Evolutionary conservation across 2,329 filamentous ascomycete genomes (phyloP).

Genomic region (Phialophora tarda): DNA sequence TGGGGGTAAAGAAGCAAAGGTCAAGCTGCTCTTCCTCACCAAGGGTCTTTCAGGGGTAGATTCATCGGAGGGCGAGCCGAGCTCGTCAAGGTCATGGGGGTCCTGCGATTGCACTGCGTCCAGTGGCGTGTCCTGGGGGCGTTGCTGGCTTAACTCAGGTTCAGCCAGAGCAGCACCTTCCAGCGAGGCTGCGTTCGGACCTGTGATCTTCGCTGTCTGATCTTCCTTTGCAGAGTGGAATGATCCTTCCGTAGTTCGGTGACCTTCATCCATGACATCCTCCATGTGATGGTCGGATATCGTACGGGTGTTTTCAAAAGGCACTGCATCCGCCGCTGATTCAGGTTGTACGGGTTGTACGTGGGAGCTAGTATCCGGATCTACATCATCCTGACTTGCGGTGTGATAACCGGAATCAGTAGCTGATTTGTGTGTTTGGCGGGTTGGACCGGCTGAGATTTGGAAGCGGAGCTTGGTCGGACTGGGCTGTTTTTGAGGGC

Average conservation of each 20-base stretch:
- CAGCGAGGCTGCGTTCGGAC: constrained; percentile 29
- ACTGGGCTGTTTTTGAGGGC: constrained; percentile 44
- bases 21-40: constrained; percentile 91
- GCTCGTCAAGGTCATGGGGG: constrained; percentile 51
- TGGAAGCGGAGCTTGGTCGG: constrained; percentile 46
- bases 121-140: not conserved
- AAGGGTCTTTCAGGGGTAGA: constrained; percentile 64
- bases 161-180: constrained; percentile 43
- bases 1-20: constrained; percentile 89
- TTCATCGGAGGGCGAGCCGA: constrained; percentile 55
- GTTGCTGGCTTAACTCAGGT: constrained; percentile 33
- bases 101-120: constrained; percentile 42
- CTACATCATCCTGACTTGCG: constrained; percentile 50
- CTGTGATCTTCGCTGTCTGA: constrained; percentile 45
- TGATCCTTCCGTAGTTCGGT: constrained; percentile 49
- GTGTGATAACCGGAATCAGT: constrained; percentile 57
- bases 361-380: constrained; percentile 45
- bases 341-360: constrained; percentile 11
- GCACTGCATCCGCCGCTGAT: constrained; percentile 23
- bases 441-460: constrained; percentile 42
- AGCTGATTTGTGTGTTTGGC: constrained; percentile 48
- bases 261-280: constrained; percentile 45
- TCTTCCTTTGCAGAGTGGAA: constrained; percentile 52
- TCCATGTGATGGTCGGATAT: constrained; percentile 45
- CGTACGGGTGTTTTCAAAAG: not conserved